Percentiles rank a stretch among this genome's conserved stretches.
Conservation (phyloP, 2,329 filamentous ascomycete species). For the Fusarium setosum region DNA sequence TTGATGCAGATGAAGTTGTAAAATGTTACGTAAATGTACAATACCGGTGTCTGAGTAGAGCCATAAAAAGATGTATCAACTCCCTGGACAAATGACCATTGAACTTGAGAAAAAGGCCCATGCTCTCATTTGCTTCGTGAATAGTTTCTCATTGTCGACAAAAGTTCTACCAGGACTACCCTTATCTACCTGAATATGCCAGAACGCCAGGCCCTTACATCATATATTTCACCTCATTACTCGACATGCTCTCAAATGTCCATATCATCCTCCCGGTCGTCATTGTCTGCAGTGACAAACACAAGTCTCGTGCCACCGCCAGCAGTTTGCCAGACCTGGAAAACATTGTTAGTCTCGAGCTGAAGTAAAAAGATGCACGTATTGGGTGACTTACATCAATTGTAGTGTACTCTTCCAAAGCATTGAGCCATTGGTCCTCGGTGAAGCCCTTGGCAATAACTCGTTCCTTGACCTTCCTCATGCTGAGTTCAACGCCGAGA, state of each 20-base stretch:
- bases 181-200: conserved; percentile 40
- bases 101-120: not conserved
- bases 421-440: conserved; percentile 87
- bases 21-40: conserved; percentile 44
- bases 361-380: not conserved
- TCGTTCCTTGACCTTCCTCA: conserved; percentile 89
- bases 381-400: conserved; percentile 80
- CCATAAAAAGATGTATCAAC: conserved; percentile 21
- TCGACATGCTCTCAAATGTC: conserved; percentile 45
- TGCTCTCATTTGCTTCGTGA: not conserved
- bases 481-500: conserved; percentile 76
- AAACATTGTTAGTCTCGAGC: conserved; percentile 50
- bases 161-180: conserved; percentile 27
- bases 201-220: conserved; percentile 47
- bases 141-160: conserved; percentile 19
- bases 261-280: conserved; percentile 60
- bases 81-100: not conserved
- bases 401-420: conserved; percentile 88
- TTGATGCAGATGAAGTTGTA: conserved; percentile 62
- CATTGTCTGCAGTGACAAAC: conserved; percentile 73
- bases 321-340: conserved; percentile 81
- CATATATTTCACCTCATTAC: conserved; percentile 31
- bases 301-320: conserved; percentile 77
- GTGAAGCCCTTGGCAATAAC: conserved; percentile 98
- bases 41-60: conserved; percentile 40